Evolutionary conservation across 2,329 filamentous ascomycete genomes (phyloP).

Genomic region (Diplocarpon mali): DNA sequence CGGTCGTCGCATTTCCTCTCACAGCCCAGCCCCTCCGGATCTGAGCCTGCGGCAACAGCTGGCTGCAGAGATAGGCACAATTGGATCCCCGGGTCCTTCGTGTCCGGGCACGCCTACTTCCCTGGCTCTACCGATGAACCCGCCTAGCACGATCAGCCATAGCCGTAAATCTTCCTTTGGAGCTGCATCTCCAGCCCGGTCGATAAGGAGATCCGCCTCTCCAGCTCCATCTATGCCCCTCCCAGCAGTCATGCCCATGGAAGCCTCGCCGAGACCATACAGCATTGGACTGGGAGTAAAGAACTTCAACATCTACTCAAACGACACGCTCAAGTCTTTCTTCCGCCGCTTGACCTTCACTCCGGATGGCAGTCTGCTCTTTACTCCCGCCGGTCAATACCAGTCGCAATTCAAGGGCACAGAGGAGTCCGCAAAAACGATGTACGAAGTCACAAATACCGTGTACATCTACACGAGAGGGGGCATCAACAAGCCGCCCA

Average conservation of each 20-base stretch:
- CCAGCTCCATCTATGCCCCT: constrained; percentile 89
- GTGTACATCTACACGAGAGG: constrained; percentile 97
- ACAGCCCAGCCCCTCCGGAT: constrained; percentile 84
- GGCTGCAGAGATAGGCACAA: constrained; percentile 41
- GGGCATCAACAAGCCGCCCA: constrained; percentile 90
- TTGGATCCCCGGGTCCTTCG: constrained; percentile 78
- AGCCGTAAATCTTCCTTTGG: constrained; percentile 91
- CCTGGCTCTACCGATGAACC: constrained; percentile 87
- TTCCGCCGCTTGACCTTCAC: constrained; percentile 91
- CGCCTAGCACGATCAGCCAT: constrained; percentile 76
- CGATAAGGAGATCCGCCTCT: constrained; percentile 73
- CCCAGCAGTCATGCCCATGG: constrained; percentile 89
- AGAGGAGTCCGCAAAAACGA: constrained; percentile 57
- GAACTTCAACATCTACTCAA: constrained; percentile 87
- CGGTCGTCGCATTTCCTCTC: constrained; percentile 76
- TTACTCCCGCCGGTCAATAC: constrained; percentile 93
- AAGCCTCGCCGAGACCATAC: constrained; percentile 68
- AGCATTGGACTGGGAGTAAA: constrained; percentile 50
- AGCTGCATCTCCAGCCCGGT: constrained; percentile 49
- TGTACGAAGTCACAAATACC: constrained; percentile 86
- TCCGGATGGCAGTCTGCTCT: constrained; percentile 83
- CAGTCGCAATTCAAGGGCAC: constrained; percentile 60
- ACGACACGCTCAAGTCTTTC: constrained; percentile 94
- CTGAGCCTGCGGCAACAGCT: constrained; percentile 52
- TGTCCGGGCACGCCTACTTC: constrained; percentile 90